phyloP scores from a whole-genome alignment of 192 early-diverging fungal species.

The Borealophlyctis nickersoniae region DNA sequence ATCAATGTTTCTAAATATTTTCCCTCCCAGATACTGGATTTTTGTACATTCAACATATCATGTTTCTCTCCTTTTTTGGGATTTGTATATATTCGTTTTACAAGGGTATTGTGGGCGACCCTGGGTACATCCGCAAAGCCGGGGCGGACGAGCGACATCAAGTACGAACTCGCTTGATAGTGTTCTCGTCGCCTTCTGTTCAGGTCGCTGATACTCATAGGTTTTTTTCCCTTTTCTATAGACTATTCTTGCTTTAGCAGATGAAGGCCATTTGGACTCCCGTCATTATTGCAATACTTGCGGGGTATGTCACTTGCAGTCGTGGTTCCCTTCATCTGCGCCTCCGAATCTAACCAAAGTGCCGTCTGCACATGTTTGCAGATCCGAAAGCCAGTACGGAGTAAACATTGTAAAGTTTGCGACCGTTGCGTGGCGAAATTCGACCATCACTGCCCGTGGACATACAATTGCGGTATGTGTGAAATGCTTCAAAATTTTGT shows the following conservation, averaged over 20 bases:
- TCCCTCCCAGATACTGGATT: constrained; percentile 54
- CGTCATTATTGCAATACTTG: constrained; percentile 87
- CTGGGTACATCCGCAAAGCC: constrained; percentile 73
- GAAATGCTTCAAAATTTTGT: constrained; percentile 9
- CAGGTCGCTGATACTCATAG: too few relatives aligned
- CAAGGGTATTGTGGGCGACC: constrained; percentile 65
- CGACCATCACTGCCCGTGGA: constrained; percentile 98
- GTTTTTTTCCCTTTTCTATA: too few relatives aligned
- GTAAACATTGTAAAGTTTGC: constrained; percentile 93
- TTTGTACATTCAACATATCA: constrained; percentile 58
- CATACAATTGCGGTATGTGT: constrained; percentile 77
- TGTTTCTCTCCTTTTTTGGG: constrained; percentile 62
- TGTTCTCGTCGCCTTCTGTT: too few relatives aligned
- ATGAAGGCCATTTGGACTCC: constrained; percentile 63
- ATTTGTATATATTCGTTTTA: constrained; percentile 76
- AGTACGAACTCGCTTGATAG: too few relatives aligned
- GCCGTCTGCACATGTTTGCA: too few relatives aligned
- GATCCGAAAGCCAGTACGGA: constrained; percentile 80
- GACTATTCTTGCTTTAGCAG: constrained; percentile 64
- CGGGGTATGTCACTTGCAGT: constrained; percentile 54
- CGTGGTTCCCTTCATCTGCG: neutral
- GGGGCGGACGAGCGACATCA: constrained; percentile 35
- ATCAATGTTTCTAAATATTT: neutral
- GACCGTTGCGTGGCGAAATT: constrained; percentile 91
- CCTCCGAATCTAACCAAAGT: too few relatives aligned